Evolutionary conservation across 164 flowering plant species (phyloP), one percentile per base, ranked within the genome.

Genomic region (Cinnamomum micranthum): DNA sequence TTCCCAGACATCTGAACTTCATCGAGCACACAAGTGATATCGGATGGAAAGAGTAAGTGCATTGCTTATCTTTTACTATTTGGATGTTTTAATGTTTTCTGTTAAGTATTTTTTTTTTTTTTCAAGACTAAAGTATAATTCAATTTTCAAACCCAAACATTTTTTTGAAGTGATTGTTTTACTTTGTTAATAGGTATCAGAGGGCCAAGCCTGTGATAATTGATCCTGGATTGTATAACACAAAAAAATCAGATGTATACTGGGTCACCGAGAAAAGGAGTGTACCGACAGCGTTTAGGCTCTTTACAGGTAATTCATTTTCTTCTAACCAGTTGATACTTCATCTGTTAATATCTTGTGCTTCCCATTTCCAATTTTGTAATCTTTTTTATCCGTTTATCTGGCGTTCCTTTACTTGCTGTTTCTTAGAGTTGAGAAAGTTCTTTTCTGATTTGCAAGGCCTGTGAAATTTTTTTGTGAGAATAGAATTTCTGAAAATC

Each of bases 11-110:
- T 50, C 87, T 91, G 15, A 92, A 92, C 74, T 92, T 92, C 74
- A 82, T 92, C 22, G 97, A 92, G 84, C 97, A 92, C 75, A 92
- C 97, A 9, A 92, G 97, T 73, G 91, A 92, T 80, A 89, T 92
- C 74, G 94, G 97, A 23, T 92, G 97, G 96, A 91, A 91, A 78
- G 94, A 91, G 96, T 91, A 86, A 28, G 92, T 71, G 6, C 6
- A 47, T 72, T 60, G 28, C 62, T 71, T 73, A 66, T 47, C 55
- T 23, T 68, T 27, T 4, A 2, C 9, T 73, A 50, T n/a, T 65
- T 7, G 31, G 24, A 3, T 55, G 17, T 55, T 55, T 14, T 55
- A 15, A 17, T 14, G 5, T 55, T 50, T 35, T 50, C 13, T 2
- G 27, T 58, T 23, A 6, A 33, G 35, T 31, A 3, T 35, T 15